Base-by-base conservation (phyloP, 257 asterid genomes). In the Scutellaria galericulata region DNA sequence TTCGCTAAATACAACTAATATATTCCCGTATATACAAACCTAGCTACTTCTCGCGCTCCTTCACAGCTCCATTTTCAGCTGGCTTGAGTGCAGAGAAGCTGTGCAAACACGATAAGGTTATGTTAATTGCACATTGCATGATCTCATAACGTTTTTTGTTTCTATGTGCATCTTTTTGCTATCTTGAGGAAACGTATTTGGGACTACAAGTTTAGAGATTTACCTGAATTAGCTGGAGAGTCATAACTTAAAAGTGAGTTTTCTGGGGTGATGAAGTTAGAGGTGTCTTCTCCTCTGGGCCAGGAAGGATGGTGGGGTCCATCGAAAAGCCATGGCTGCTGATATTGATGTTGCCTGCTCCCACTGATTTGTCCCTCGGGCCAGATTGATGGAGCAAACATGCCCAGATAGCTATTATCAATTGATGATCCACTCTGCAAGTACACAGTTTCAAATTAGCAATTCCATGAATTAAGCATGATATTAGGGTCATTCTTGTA, bases 191-290 rank as follows among this genome's bases (percentile, higher is more conserved):
- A 31, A 47, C 42, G 2, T 3, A 14, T 45, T 27, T 46, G 3
- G 57, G 54, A 12, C 40, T 59, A 35, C 3, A 22, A 22, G 5
- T 67, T n/a, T 13, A 39, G 55, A 8, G 27, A 13, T 66, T 60
- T 74, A 89, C 96, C 92, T 78, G 96, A 89, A 85, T 92, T 88
- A 70, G 87, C 86, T 37, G 95, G 85, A 75, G 95, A 83, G 72
- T 74, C 88, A 24, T 81, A 85, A n/a, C 85, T 90, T 81, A 88
- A 70, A 62, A 88, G 83, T 12, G 97, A 84, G 85, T 75, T 83
- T 41, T 84, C 94, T 2, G 84, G 84, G 51, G 87, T 73, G 48
- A 86, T 74, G 78, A 89, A 89, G 80, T 84, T 92, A 66, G 86
- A 66, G 57, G 70, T 72, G 56, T 85, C 84, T 57, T 86, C 91